Evolutionary conservation across 2,329 filamentous ascomycete genomes (phyloP), one percentile per base, ranked within the genome.

Genomic region (Arthrobotrys conoides): DNA sequence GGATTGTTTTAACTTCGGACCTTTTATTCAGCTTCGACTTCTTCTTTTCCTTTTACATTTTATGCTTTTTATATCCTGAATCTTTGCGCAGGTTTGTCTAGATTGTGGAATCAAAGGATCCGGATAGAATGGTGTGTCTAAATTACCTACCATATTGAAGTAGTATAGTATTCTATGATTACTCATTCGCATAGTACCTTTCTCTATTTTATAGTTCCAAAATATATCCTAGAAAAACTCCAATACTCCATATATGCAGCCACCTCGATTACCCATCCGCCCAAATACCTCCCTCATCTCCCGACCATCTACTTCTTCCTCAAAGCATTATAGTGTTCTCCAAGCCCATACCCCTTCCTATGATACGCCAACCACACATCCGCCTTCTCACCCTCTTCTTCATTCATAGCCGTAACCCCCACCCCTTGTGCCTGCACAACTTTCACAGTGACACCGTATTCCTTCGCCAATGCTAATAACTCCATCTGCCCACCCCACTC

Each of bases 401-500:
- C 85, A 5, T 82, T 82, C 80, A 89, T 88, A 82, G 88, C 87
- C 80, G 98, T 93, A 81, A 89, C 91, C 84, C 97, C 93, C 72
- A 92, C 90, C 71, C 91, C 86, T 3, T 94, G 93, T 83, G 95
- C 92, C 82, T 97, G 94, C 80, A 99, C 86, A 12, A 99, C 92
- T 83, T 91, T 90, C 80, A 98, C 95, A 83, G 91, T 89, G 10
- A 96, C 90, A 2, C 89, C 89, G 82, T 96, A 98, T 69, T 89
- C 90, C 83, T 90, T 91, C 64, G 95, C 92, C 83, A 99, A 87
- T 24, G 96, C 96, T 84, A 91, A 87, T 71, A 99, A 85, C 87
- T 99, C 96, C 80, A 97, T 85, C 86, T 98, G 93, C 0, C 96
- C 96, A 63, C 96, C 96, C 96, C 96, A 99, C 85, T 97, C 95